Base-by-base conservation (phyloP, 441 rosid genomes). In the Gossypium schwendimanii region DNA sequence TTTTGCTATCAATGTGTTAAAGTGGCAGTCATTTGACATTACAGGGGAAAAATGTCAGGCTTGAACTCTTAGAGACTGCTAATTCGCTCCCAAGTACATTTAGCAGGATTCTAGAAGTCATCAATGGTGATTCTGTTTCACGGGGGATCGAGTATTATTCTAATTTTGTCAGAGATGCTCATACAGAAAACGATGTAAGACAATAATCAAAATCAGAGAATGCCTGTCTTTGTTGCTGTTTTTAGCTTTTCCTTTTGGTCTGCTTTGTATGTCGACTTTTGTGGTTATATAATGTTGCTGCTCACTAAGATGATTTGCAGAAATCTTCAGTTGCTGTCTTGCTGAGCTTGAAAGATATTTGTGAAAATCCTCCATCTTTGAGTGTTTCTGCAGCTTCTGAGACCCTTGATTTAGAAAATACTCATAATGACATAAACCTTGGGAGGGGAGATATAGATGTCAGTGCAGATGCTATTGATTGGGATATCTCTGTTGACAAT, bases 61-160 rank as follows among this genome's bases (percentile, higher is more conserved):
- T 81, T 79, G 98, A 93, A 81, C 98, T 95, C 60, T 74, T 93
- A 75, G 98, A 89, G 79, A 93, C 97, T 76, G 94, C 99, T 24
- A 91, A 86, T 76, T 90, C 88, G 1, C 97, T 95, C 80, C 97
- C 99, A 15, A 87, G 81, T 77, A 87, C 89, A 55, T 93, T 91
- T 83, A 70, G 85, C 75, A 80, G 78, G 83, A 90, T 93, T 84
- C 77, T 93, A 79, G 94, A 90, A 86, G 91, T 87, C 72, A 80
- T 89, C 77, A 86, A 82, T 75, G 81, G 97, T 71, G 95, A 89
- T 75, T 83, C 88, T 17, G 64, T 95, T 80, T 85, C 90, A 63
- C 80, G 50, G 61, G 95, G 95, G 9, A 85, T 88, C 71, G 97
- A 91, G 58, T 93, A 89, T 75, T 91, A 95, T 82, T 84, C 88